Base-by-base conservation (phyloP, 768 basidiomycete species). In the Gyrodon lividus region DNA sequence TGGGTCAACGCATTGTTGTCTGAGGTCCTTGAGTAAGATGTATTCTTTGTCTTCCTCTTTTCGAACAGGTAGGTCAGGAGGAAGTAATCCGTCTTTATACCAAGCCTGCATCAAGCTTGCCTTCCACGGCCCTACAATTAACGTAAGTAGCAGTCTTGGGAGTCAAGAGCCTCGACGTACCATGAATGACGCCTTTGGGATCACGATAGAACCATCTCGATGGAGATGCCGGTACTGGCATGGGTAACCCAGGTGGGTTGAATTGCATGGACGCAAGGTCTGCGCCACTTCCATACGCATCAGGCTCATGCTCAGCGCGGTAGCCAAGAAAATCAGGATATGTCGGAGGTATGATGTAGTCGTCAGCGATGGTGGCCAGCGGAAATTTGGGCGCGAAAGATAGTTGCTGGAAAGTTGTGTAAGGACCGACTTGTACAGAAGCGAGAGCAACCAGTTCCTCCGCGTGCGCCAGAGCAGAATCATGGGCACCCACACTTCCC, bases 391-490 rank as follows among this genome's bases (percentile, higher is more conserved):
- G 92, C 3, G 93, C 81, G 61, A 92, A 94, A 7, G 76, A 78
- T 14, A 96, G 73, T 70, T 96, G 92, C 63, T 94, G 93, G 72
- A 96, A 95, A 6, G 91, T 94, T 17, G 89, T 91, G 65, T 94
- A 96, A 26, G 91, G 83, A 17, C 89, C 88, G 69, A 84, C 82
- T 50, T 86, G 83, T 7, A 86, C 77, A 3, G 84, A 82, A 33
- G 86, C 82, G 7, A 89, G 72, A 12, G 85, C 75, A 3, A 84
- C 67, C 17, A 89, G 68, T 62, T 92, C 89, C 52, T 92, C 89
- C 1, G 80, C 70, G 14, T 79, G 77, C 3, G 77, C 68, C 17
- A 74, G 62, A 16, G 74, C 66, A 13, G 57, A 52, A 51, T 75
- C 75, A 9, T 66, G 63, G 4, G 58, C 58, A 7, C 50, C 58